Base-by-base conservation (phyloP, 2,329 filamentous ascomycete species). In the Penicillium sp. region DNA sequence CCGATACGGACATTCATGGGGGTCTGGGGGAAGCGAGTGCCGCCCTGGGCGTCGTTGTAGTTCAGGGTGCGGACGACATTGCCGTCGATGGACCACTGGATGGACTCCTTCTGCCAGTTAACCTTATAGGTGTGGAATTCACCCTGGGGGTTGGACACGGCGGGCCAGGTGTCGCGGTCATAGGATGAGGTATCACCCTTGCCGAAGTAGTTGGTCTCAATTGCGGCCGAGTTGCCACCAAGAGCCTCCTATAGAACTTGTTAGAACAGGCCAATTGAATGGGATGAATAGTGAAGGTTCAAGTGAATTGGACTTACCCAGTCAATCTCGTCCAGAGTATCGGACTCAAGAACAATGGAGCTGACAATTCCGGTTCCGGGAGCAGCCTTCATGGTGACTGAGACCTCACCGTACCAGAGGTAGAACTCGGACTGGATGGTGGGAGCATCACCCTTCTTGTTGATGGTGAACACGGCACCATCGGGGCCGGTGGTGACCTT, bases 161-260 rank as follows among this genome's bases (percentile, higher is more conserved):
- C 75, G 71, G 93, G 89, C 69, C 90, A 91, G 51, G 89, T 87
- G 55, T 88, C 92, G 51, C 93, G 88, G 76, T 96, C 91, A 77
- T 94, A 96, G 10, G 83, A 82, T 4, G 68, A 66, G 0, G 89
- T 91, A 65, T 90, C 83, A 47, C 93, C 94, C 75, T 97, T 97
- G 72, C 92, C 91, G 65, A 97, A 99, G 78, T 96, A 99, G 76
- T 97, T 97, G 64, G 88, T 89, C 75, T 97, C 91, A 36, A 75
- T 67, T 37, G 67, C 58, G 8, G 58, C 65, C 13, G 33, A 3
- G 32, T 49, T 37, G 13, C 20, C 24, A 15, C 47, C 47, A 13
- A 50, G 24, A 10, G 41, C 27, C 20, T 43, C 40, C 46, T 42
- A 30, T 24, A 20, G 7, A 30, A 27, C n/a, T 18, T 33, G 17